phyloP scores from a whole-genome alignment of 2,329 filamentous ascomycete species.

The Catunica adiposa region DNA sequence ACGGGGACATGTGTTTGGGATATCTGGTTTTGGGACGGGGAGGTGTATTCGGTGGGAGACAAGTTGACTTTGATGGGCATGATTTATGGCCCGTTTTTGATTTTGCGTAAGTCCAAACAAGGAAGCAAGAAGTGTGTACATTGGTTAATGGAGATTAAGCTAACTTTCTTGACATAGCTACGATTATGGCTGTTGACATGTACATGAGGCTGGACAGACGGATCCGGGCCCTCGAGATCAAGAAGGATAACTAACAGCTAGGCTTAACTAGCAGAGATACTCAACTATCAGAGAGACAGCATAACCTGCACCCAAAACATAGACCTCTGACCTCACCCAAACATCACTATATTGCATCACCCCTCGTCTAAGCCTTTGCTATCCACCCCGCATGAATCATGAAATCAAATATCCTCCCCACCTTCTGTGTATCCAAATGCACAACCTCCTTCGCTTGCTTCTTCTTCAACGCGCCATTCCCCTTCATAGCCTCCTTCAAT shows the following conservation, averaged over 20 bases:
- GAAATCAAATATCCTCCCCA: constrained; percentile 79
- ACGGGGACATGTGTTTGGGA: constrained; percentile 36
- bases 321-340: not conserved
- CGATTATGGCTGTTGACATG: constrained; percentile 38
- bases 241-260: constrained; percentile 11
- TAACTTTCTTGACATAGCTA: constrained; percentile 23
- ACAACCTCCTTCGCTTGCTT: constrained; percentile 83
- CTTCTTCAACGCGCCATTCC: constrained; percentile 78
- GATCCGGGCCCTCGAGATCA: constrained; percentile 18
- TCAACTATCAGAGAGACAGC: not conserved
- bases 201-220: constrained; percentile 32
- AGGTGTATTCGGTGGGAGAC: constrained; percentile 26
- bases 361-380: constrained; percentile 42
- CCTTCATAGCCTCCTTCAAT: constrained; percentile 78
- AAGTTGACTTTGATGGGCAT: constrained; percentile 32
- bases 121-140: not conserved
- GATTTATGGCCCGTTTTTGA: constrained; percentile 34
- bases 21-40: constrained; percentile 31
- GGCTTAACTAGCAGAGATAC: not conserved
- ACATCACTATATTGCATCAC: no score
- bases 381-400: constrained; percentile 90
- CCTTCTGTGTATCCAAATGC: constrained; percentile 68
- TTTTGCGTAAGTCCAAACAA: constrained; percentile 33
- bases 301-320: not conserved
- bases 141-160: not conserved